These are phyloP conservation scores for Peribolospora kevripleyi DNA, from an alignment of 768 basidiomycete genomes.

Conservation along the genomic window DNA sequence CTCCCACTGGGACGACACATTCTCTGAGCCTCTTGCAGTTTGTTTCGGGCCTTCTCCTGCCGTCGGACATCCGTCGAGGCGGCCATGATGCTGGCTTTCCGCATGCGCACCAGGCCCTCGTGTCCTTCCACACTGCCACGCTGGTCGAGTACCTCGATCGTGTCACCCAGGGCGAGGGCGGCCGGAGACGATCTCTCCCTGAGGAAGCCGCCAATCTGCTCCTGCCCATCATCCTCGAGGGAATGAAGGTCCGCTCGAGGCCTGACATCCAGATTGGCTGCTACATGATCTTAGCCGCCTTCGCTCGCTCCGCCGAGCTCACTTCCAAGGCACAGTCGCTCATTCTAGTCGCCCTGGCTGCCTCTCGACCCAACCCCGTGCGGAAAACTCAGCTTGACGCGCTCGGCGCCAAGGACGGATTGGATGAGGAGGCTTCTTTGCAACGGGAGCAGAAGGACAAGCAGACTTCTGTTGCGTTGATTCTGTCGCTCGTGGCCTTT, in stretches of 20 bases:
- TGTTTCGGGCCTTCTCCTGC: slow-evolving; percentile 27
- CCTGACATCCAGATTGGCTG: slow-evolving; percentile 33
- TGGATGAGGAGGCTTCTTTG: no score
- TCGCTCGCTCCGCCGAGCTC: slow-evolving; percentile 42
- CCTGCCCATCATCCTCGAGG: slow-evolving; percentile 15
- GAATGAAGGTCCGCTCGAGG: slow-evolving; percentile 5
- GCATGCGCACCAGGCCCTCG: slow-evolving; percentile 35
- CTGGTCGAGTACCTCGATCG: slow-evolving; percentile 54
- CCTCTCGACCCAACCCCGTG: no score
- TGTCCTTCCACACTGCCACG: slow-evolving; percentile 58
- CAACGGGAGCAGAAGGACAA: no score
- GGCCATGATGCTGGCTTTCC: slow-evolving; percentile 7
- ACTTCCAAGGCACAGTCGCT: slow-evolving; percentile 25
- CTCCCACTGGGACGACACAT: slow-evolving; percentile 35
- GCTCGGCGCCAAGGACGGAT: no score
- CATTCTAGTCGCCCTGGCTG: no score
- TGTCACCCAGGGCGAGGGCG: slow-evolving; percentile 36
- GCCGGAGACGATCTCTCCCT: slow-evolving; percentile 18
- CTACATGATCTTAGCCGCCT: slow-evolving; percentile 43
- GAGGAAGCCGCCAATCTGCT: slow-evolving; percentile 10
- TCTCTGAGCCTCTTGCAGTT: slow-evolving; percentile 50
- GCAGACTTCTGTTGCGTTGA: no score
- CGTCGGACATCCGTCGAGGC: slow-evolving; percentile 33
- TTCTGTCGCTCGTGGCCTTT: no score
- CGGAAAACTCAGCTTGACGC: no score